Conservation (phyloP, 805 yeast genomes). For the Cephaloascus albidus region DNA sequence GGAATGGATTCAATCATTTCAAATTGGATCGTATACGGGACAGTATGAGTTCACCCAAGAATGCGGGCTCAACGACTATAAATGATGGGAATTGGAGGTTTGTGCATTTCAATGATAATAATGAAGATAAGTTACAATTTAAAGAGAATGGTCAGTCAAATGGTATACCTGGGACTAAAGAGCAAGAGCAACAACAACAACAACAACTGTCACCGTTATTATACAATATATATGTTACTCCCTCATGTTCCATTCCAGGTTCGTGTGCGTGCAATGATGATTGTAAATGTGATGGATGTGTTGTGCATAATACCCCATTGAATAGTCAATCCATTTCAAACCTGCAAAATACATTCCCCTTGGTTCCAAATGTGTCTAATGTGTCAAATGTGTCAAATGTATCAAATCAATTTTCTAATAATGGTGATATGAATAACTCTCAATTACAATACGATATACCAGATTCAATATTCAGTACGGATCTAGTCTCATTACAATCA, state of each 20-base stretch:
- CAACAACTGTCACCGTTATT: background rate
- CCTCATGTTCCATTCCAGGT: conserved; percentile 22
- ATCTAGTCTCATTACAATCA: background rate
- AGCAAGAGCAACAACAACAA: no score
- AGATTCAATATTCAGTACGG: background rate
- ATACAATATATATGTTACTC: conserved; percentile 6
- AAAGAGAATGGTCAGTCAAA: no score
- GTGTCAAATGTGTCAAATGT: background rate
- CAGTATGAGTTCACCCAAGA: background rate
- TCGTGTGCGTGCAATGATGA: conserved; percentile 18
- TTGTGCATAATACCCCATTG: conserved; percentile 10
- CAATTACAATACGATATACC: background rate
- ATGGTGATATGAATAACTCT: no score
- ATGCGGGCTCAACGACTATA: background rate
- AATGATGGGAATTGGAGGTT: background rate
- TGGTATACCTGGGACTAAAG: no score
- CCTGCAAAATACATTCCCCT: background rate
- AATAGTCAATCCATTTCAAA: background rate
- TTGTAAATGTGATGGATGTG: conserved; percentile 19
- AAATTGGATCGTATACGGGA: background rate
- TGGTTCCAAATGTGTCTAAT: background rate
- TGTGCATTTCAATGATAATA: background rate
- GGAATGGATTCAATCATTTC: background rate
- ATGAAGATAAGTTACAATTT: no score
- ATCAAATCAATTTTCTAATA: background rate